Evolutionary conservation across 2,329 filamentous ascomycete species (phyloP), one percentile per base, ranked within the genome.

Genomic region (Clonostachys chloroleuca): DNA sequence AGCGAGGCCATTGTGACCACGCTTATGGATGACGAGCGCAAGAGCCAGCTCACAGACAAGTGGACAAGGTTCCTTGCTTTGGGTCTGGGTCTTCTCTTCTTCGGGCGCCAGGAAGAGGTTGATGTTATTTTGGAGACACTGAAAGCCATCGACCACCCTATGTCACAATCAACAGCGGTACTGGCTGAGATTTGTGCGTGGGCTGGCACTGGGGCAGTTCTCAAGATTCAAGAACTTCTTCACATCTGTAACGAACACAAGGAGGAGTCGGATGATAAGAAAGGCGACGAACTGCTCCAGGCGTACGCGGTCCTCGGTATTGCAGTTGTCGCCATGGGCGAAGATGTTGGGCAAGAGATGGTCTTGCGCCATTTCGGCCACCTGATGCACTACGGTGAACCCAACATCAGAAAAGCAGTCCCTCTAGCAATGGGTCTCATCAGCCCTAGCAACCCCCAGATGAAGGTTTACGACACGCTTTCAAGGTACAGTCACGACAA

Each of bases 381-480:
- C 66, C 78, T 99, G 51, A 99, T 99, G 94, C 94, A 99, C 72
- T 99, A 99, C 61, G 94, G 95, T 53, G 92, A 96, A 67, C 80
- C 92, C 62, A 97, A 99, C 65, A 99, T 99, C 59, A 87, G 94
- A 52, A 94, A 94, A 63, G 92, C 92, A 17, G 94, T 99, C 33
- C 94, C 94, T 35, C 78, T 99, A 47, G 94, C 94, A 24, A 95
- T 99, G 90, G 95, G 92, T 60, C 80, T 99, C 47, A 86, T 99
- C 62, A 96, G 89, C 70, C 90, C 95, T 12, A 96, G 91, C 72
- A 99, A 99, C 73, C 94, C 94, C 12, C 95, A 99, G 67, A 99
- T 99, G 92, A 99, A 97, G 78, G 89, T 99, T 43, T 99, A 99
- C 73, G 94, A 99, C 67, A 99, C 94, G 1, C 77, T 99, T 12